Evolutionary conservation across 2,329 filamentous ascomycete species (phyloP).

Genomic region (Colletotrichum nymphaeae): DNA sequence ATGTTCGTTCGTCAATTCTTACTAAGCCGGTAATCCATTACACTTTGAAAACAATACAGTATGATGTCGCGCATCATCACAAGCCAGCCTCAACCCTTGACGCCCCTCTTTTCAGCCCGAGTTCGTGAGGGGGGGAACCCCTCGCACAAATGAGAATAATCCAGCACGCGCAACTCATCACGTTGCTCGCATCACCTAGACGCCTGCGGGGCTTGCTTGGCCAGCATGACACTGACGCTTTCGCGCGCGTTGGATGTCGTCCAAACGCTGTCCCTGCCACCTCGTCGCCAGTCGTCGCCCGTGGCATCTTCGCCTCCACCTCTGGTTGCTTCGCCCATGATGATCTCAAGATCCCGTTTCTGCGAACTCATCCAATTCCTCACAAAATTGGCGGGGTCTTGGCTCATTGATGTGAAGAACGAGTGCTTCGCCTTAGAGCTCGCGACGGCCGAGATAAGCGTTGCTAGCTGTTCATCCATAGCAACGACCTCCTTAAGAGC

Average conservation of each 20-base stretch:
- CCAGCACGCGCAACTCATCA: neutral
- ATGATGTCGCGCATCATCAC: neutral
- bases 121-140: neutral
- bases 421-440: conserved; percentile 90
- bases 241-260: conserved; percentile 68
- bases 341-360: conserved; percentile 88
- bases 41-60: neutral
- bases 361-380: conserved; percentile 91
- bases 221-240: conserved; percentile 71
- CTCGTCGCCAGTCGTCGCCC: conserved; percentile 77
- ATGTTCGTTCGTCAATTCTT: neutral
- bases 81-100: neutral
- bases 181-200: conserved; percentile 8
- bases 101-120: neutral
- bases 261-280: conserved; percentile 67
- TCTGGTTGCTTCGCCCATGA: conserved; percentile 82
- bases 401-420: conserved; percentile 83
- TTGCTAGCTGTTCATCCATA: conserved; percentile 87
- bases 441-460: conserved; percentile 83
- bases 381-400: conserved; percentile 87
- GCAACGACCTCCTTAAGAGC: conserved; percentile 80
- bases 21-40: neutral
- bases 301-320: conserved; percentile 66
- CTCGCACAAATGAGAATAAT: neutral
- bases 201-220: conserved; percentile 55